Base-by-base conservation (phyloP, 441 rosid genomes). In the Raphanus hybrid region DNA sequence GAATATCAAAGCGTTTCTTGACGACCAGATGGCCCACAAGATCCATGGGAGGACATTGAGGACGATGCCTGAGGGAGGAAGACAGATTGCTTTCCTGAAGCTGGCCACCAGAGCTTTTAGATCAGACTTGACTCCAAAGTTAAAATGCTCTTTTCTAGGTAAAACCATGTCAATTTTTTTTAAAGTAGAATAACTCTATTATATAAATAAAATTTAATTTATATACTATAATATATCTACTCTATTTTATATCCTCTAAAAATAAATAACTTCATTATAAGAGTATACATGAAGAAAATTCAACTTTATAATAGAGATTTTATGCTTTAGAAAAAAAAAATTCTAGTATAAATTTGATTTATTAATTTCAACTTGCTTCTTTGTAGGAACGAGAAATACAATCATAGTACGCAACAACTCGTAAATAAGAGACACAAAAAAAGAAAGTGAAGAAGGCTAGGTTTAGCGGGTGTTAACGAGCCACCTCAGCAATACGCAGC, bases 401-500 rank as follows among this genome's bases (percentile, higher is more conserved):
- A 78, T 63, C 77, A 72, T 72, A 15, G 20, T 59, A 60, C 67
- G 65, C 81, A 72, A 67, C n/a, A 60, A 35, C n/a, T 59, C 63
- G 32, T 29, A 70, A 29, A 61, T 14, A 62, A 35, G 26, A 48
- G 4, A 39, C n/a, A 8, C 27, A 23, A 0, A 9, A 9, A 39
- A 58, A 7, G 45, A 57, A 8, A 23, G 65, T 59, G 16, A 20
- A 34, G 52, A 77, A 81, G 80, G 76, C 86, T 81, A 68, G 12
- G 27, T 55, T 55, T 78, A 85, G 93, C 94, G 96, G 96, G 96
- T 87, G 92, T 87, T 68, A 76, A 63, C 23, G 71, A 80, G 82
- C 88, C 87, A 88, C 94, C 97, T 70, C 96, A 78, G 91, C 96
- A 79, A 77, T 76, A 81, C 80, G 80, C 85, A 68, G 82, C 83